Conservation (phyloP, 2,329 filamentous ascomycete genomes). For the Gaeumannomyces sp. region DNA sequence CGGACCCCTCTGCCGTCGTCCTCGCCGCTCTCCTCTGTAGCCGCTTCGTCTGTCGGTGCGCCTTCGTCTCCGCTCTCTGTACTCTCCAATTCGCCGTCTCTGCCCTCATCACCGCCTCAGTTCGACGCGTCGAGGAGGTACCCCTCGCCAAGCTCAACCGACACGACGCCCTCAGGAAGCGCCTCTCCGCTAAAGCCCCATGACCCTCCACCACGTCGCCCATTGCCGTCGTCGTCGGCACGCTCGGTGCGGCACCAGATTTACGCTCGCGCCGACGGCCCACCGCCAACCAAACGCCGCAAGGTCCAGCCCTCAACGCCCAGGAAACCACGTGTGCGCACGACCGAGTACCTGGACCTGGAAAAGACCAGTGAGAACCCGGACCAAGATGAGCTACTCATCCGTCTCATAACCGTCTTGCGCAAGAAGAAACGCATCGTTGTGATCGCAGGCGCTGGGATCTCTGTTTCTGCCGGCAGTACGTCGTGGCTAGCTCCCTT, state of each 20-base stretch:
- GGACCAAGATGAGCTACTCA: conserved; percentile 54
- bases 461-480: conserved; percentile 93
- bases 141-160: conserved; percentile 45
- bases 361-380: conserved; percentile 42
- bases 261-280: conserved; percentile 46
- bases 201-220: conserved; percentile 26
- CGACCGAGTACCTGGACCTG: conserved; percentile 77
- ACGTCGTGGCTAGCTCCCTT: conserved; percentile 32
- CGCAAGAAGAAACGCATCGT: conserved; percentile 94
- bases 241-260: conserved; percentile 24
- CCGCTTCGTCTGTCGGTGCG: conserved; percentile 16
- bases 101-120: conserved; percentile 36
- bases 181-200: conserved; percentile 44
- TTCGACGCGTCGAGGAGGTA: conserved; percentile 38
- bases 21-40: conserved; percentile 7
- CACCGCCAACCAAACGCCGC: conserved; percentile 69
- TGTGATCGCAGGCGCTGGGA: conserved; percentile 91
- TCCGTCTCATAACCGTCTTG: conserved; percentile 66
- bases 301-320: conserved; percentile 47
- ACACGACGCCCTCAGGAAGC: conserved; percentile 35
- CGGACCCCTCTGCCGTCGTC: background rate
- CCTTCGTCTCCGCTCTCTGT: conserved; percentile 50
- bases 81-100: conserved; percentile 46
- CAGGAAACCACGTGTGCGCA: conserved; percentile 49
- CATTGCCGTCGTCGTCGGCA: conserved; percentile 12